Percentiles rank a stretch among this genome's conserved stretches.
phyloP scores from a whole-genome alignment of 2,329 filamentous ascomycete species.

The Mycocentrospora acerina region DNA sequence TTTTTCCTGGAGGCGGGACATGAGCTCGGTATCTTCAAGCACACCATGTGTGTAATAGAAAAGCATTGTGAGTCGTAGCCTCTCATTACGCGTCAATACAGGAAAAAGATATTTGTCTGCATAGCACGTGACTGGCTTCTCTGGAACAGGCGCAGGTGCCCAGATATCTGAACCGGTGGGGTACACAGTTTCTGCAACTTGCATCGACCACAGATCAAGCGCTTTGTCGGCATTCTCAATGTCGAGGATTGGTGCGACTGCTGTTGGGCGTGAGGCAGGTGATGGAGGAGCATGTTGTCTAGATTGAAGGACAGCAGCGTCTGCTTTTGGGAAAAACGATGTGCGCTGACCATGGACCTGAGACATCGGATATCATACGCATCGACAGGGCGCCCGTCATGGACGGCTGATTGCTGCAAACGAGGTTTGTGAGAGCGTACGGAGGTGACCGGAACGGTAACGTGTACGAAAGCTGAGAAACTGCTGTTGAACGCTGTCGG shows the following conservation, averaged over 20 bases:
- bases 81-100: constrained; percentile 39
- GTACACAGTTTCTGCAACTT: constrained; percentile 17
- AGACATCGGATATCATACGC: constrained; percentile 8
- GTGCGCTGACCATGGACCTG: constrained; percentile 7
- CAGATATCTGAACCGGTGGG: constrained; percentile 15
- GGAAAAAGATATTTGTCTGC: constrained; percentile 40
- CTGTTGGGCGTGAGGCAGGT: constrained; percentile 18
- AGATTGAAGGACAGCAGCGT: constrained; percentile 25
- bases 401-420: too few relatives aligned
- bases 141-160: constrained; percentile 19
- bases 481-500: too few relatives aligned
- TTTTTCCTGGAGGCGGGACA: constrained; percentile 48
- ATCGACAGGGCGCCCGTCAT: too few relatives aligned
- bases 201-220: constrained; percentile 17
- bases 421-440: too few relatives aligned
- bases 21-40: constrained; percentile 44
- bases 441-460: too few relatives aligned
- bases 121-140: constrained; percentile 13
- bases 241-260: constrained; percentile 26
- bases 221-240: constrained; percentile 18
- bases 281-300: constrained; percentile 17
- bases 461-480: too few relatives aligned
- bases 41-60: constrained; percentile 50
- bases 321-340: constrained; percentile 31
- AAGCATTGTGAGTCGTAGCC: constrained; percentile 41